A percentile compares a stretch with the other conserved stretches of the same genome.
Evolutionary conservation across 2,329 filamentous ascomycete genomes (phyloP).

Genomic region (Fusarium verrucosum): DNA sequence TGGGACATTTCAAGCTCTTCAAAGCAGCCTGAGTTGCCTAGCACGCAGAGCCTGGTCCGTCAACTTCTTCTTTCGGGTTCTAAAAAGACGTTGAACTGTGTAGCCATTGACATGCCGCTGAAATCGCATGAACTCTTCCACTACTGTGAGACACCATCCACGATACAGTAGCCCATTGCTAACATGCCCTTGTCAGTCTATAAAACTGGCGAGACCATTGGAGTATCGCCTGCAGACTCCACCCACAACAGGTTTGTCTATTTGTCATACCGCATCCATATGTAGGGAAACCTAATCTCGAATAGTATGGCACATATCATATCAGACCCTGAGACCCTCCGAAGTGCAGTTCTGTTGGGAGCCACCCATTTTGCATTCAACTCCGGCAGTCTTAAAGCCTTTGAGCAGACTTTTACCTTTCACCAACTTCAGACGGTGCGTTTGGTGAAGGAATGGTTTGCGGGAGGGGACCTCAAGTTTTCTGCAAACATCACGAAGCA

Average conservation of each 20-base stretch:
- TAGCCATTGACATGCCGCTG: constrained; percentile 16
- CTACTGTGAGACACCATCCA: not conserved
- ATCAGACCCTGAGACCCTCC: constrained; percentile 7
- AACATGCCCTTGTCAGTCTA: not conserved
- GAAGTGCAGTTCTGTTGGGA: constrained; percentile 10
- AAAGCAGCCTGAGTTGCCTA: not conserved
- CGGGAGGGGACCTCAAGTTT: not conserved
- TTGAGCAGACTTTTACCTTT: constrained; percentile 13
- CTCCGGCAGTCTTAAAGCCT: not conserved
- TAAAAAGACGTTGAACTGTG: not conserved
- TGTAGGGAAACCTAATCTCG: fast-evolving
- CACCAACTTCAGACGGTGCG: constrained; percentile 17
- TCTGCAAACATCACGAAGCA: constrained; percentile 3
- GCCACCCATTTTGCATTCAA: constrained; percentile 23
- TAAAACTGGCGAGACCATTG: not conserved
- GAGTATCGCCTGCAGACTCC: not conserved
- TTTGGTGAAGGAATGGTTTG: constrained; percentile 5
- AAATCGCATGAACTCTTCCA: constrained; percentile 22
- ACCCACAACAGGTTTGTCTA: not conserved
- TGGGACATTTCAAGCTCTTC: not conserved
- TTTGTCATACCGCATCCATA: fast-evolving
- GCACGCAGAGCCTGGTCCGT: not conserved
- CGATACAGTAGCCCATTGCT: fast-evolving
- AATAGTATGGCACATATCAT: constrained; percentile 3
- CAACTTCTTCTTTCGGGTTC: constrained; percentile 4